Evolutionary conservation across 75 land plant genomes (phyloP).

Genomic region (Larix kaempferi): DNA sequence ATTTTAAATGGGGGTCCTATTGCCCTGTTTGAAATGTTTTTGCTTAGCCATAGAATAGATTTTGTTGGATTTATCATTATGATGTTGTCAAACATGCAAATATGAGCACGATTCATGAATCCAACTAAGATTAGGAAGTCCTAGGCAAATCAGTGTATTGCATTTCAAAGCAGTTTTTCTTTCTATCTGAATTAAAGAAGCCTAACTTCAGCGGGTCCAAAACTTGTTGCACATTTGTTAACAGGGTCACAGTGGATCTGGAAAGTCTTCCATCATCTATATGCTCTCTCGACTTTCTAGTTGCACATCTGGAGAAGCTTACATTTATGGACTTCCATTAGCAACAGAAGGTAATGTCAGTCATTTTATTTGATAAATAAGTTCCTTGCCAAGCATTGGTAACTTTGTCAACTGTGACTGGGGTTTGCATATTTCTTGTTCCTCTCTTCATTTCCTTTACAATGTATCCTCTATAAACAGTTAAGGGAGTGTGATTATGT

Average conservation of each 20-base stretch:
- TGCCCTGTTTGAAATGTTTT: not conserved
- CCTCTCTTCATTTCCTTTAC: not conserved
- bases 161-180: not conserved
- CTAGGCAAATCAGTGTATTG: not conserved
- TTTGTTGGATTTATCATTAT: conserved; percentile 1
- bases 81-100: too few relatives aligned
- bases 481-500: not conserved
- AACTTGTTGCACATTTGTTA: conserved; percentile 11
- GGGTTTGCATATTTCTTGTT: not conserved
- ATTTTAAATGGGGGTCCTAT: not conserved
- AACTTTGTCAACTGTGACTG: not conserved
- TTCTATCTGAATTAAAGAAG: not conserved
- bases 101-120: too few relatives aligned
- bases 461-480: not conserved
- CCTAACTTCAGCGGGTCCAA: conserved; percentile 1
- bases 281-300: conserved; percentile 30
- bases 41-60: not conserved
- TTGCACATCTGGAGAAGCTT: conserved; percentile 29
- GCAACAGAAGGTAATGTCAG: conserved; percentile 21
- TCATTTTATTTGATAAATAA: not conserved
- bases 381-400: not conserved
- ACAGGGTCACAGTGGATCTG: conserved; percentile 39
- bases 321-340: conserved; percentile 30
- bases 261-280: conserved; percentile 22
- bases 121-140: too few relatives aligned